These are phyloP conservation scores for Symbiodinium natans DNA, from an alignment of 73 alveolate species.

Conservation along the genomic window DNA sequence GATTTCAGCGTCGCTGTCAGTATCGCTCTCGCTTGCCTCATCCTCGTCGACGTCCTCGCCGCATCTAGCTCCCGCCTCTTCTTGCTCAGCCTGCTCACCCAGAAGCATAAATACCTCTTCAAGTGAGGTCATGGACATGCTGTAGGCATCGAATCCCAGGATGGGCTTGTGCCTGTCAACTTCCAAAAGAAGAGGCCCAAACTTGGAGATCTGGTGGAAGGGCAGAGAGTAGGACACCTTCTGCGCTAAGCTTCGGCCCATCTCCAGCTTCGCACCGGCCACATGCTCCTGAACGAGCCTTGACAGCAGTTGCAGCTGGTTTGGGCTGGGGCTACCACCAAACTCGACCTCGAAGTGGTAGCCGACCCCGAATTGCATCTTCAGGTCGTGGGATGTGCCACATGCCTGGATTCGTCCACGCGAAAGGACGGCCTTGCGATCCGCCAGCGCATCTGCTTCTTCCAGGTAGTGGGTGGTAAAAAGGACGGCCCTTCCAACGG, in stretches of 20 bases:
- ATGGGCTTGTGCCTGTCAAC: background rate
- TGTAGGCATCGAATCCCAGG: background rate
- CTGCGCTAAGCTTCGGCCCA: background rate
- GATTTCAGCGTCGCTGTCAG: too few species aligned
- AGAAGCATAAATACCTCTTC: background rate
- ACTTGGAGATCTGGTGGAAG: too few species aligned
- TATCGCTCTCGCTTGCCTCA: too few species aligned
- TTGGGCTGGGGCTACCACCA: too few species aligned
- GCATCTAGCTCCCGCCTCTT: too few species aligned
- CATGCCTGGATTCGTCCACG: background rate
- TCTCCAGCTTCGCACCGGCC: background rate
- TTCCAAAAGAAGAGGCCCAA: background rate
- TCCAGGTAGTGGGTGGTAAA: constrained; percentile 95
- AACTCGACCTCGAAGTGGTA: too few species aligned
- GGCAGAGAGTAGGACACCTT: background rate
- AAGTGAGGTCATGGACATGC: background rate
- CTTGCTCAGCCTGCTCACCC: background rate
- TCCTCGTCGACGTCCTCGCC: too few species aligned
- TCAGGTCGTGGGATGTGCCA: background rate
- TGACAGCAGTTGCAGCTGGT: too few species aligned
- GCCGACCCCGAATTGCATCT: background rate
- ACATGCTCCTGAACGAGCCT: background rate
- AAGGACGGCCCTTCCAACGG: constrained; percentile 20
- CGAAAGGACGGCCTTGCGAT: constrained; percentile 47
- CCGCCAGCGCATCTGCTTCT: constrained; percentile 95